Conservation (phyloP, 2,329 filamentous ascomycete genomes). For the Fusarium subtropicale region DNA sequence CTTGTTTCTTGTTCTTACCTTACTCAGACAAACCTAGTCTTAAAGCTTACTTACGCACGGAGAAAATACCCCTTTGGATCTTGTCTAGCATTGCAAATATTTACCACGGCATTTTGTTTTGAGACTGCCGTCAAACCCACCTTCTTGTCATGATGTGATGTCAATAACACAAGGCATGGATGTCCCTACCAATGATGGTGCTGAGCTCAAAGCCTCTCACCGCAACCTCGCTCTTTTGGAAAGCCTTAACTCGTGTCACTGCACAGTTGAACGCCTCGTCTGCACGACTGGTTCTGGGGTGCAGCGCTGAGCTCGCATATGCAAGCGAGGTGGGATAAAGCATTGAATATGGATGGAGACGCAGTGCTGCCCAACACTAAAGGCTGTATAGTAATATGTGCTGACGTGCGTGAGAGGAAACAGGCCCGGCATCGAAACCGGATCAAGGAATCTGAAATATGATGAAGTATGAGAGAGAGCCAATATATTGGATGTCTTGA, state of each 20-base stretch:
- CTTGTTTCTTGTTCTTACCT: not conserved
- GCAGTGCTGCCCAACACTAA: slow-evolving; percentile 46
- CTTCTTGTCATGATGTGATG: slow-evolving; percentile 18
- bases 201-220: slow-evolving; percentile 17
- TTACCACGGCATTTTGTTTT: slow-evolving; percentile 32
- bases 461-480: not conserved
- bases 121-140: not conserved
- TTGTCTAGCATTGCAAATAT: slow-evolving; percentile 32
- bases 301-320: slow-evolving; percentile 24
- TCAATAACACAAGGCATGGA: slow-evolving; percentile 15
- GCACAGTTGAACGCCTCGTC: slow-evolving; percentile 26
- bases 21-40: slow-evolving; percentile 35
- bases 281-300: slow-evolving; percentile 39
- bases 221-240: slow-evolving; percentile 15
- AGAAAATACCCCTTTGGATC: slow-evolving; percentile 42
- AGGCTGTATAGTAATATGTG: slow-evolving; percentile 16
- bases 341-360: slow-evolving; percentile 26
- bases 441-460: slow-evolving; percentile 6
- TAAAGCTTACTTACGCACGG: slow-evolving; percentile 36
- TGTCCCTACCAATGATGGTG: slow-evolving; percentile 12
- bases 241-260: slow-evolving; percentile 12
- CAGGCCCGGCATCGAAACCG: slow-evolving; percentile 8
- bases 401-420: slow-evolving; percentile 27
- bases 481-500: not conserved
- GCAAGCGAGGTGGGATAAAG: slow-evolving; percentile 20